phyloP scores from a whole-genome alignment of 2,329 filamentous ascomycete genomes.

The Ophiostoma himal-ulmi region DNA sequence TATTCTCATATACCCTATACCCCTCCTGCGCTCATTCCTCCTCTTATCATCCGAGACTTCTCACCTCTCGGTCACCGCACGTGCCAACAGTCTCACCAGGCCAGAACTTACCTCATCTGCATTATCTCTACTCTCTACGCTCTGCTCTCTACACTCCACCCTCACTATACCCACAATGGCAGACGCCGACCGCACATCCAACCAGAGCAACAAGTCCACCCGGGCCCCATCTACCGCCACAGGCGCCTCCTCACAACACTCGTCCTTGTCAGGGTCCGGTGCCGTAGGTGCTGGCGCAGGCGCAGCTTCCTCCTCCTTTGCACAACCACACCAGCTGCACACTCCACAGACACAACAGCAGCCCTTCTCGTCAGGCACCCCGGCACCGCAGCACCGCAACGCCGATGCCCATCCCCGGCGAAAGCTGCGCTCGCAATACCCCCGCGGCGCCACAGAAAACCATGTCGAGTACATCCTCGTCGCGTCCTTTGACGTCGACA shows the following conservation, averaged over 20 bases:
- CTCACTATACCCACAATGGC: not conserved
- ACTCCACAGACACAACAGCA: not conserved
- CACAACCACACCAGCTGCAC: not conserved
- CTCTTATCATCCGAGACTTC: not conserved
- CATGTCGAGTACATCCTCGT: slow-evolving; percentile 99
- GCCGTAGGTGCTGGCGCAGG: not conserved
- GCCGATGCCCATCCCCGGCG: slow-evolving; percentile 47
- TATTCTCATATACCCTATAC: not conserved
- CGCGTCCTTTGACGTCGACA: slow-evolving; percentile 94
- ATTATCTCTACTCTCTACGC: not conserved
- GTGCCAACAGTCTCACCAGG: not conserved
- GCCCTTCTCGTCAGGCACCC: slow-evolving; percentile 20
- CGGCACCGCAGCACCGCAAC: slow-evolving; percentile 44
- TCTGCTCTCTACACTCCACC: not conserved
- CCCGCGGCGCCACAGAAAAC: slow-evolving; percentile 68
- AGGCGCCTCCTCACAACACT: slow-evolving; percentile 51
- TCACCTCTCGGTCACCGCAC: not conserved
- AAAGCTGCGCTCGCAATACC: slow-evolving; percentile 68
- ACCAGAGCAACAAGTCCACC: slow-evolving; percentile 52
- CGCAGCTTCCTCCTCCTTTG: not conserved
- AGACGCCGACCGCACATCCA: slow-evolving; percentile 48
- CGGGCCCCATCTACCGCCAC: slow-evolving; percentile 54
- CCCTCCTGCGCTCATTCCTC: not conserved
- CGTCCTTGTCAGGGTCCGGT: slow-evolving; percentile 44
- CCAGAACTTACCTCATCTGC: not conserved